Percentiles rank a stretch among this genome's conserved stretches.
phyloP scores from a whole-genome alignment of 495 filamentous ascomycete species.

The Tuber melanosporum region DNA sequence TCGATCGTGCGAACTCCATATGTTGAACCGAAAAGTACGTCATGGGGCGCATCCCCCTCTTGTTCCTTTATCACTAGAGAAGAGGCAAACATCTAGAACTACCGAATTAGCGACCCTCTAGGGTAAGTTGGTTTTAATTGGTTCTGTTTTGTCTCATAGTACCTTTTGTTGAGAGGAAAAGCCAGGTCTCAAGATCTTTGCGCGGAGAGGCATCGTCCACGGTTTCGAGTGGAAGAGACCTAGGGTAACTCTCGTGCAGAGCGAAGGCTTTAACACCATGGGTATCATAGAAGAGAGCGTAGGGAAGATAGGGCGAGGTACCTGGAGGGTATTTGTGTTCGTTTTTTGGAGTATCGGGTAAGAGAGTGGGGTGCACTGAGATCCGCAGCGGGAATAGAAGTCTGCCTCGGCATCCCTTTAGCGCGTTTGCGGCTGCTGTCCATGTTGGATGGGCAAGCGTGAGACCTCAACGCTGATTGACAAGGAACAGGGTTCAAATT shows the following conservation, averaged over 20 bases:
- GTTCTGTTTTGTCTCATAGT: neutral
- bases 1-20: conserved; percentile 89
- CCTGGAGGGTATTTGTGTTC: neutral
- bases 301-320: conserved; percentile 12
- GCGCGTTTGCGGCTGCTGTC: neutral
- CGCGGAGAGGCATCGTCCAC: conserved; percentile 73
- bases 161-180: conserved; percentile 52
- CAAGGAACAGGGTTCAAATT: neutral
- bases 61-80: conserved; percentile 48
- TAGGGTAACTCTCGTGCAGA: conserved; percentile 47
- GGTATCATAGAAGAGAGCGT: conserved; percentile 12
- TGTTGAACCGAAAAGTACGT: conserved; percentile 81
- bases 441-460: neutral
- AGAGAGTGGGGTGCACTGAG: conserved; percentile 2
- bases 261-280: conserved; percentile 53
- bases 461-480: neutral
- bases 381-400: neutral
- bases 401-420: conserved; percentile 2
- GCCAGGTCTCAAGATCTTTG: conserved; percentile 64
- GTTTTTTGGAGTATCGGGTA: neutral
- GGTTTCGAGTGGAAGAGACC: conserved; percentile 54
- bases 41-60: conserved; percentile 67
- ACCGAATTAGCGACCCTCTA: neutral
- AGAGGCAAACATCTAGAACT: conserved; percentile 54
- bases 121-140: conserved; percentile 17